Conservation (phyloP, 2,329 filamentous ascomycete genomes). For the Calonectria pauciramosa region DNA sequence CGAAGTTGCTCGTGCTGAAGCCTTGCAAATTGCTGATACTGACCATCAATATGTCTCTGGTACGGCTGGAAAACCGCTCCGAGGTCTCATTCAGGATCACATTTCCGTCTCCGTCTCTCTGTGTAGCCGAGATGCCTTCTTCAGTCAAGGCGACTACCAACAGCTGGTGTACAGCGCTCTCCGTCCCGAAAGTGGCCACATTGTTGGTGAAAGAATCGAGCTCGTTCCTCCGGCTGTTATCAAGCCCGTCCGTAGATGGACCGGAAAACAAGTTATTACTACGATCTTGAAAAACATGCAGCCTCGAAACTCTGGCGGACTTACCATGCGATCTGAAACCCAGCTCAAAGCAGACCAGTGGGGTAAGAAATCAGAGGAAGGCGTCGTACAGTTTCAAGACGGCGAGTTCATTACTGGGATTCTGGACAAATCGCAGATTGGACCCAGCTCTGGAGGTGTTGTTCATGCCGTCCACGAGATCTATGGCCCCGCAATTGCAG, state of each 20-base stretch:
- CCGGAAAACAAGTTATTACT: constrained; percentile 94
- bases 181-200: constrained; percentile 91
- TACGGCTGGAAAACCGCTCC: constrained; percentile 91
- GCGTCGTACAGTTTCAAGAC: constrained; percentile 83
- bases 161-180: constrained; percentile 93
- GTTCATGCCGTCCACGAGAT: constrained; percentile 94
- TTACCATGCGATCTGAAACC: constrained; percentile 85
- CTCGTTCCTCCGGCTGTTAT: constrained; percentile 85
- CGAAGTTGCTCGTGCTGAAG: constrained; percentile 92
- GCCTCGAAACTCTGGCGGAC: constrained; percentile 79
- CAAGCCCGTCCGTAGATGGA: constrained; percentile 88
- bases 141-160: constrained; percentile 89
- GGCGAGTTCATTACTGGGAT: constrained; percentile 93
- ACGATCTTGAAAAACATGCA: constrained; percentile 94
- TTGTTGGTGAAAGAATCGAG: constrained; percentile 84
- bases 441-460: constrained; percentile 86
- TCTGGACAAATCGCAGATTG: constrained; percentile 95
- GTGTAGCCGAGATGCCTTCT: constrained; percentile 92
- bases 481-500: constrained; percentile 89
- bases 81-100: constrained; percentile 98
- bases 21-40: constrained; percentile 92
- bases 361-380: constrained; percentile 84
- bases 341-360: constrained; percentile 85
- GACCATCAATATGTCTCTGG: constrained; percentile 97
- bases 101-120: constrained; percentile 94